phyloP scores from a whole-genome alignment of 768 basidiomycete genomes.

The Trametes meyenii region DNA sequence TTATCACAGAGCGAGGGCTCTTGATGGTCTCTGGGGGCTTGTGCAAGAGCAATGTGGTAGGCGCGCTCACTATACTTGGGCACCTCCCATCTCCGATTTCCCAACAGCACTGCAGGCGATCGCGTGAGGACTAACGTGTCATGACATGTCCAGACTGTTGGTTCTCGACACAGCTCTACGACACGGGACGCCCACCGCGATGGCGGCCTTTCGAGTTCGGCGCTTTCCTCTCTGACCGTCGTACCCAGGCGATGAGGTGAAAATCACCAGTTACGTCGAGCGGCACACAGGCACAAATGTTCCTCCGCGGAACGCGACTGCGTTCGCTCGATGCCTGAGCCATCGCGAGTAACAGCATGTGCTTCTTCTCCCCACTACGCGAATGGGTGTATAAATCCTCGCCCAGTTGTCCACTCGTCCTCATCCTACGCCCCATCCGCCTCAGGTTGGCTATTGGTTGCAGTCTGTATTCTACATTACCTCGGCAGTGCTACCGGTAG shows the following conservation, averaged over 20 bases:
- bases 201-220: background rate
- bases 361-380: background rate
- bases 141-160: background rate
- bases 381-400: constrained; percentile 26
- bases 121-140: constrained; percentile 11
- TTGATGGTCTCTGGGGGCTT: constrained; percentile 7
- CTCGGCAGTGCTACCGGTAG: background rate
- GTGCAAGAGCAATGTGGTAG: constrained; percentile 12
- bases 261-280: constrained; percentile 16
- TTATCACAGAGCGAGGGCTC: constrained; percentile 6
- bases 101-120: background rate
- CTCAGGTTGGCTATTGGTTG: constrained; percentile 6
- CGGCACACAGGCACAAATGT: constrained; percentile 18
- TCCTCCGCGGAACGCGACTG: constrained; percentile 7
- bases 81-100: constrained; percentile 14
- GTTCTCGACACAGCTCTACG: constrained; percentile 12
- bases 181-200: background rate
- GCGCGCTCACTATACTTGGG: background rate
- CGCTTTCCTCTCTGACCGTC: too few relatives aligned
- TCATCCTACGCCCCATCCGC: constrained; percentile 18
- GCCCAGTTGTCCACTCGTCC: constrained; percentile 4
- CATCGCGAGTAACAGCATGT: background rate
- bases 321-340: constrained; percentile 13
- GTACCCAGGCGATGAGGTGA: constrained; percentile 1
- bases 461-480: background rate